phyloP scores from a whole-genome alignment of 2,329 filamentous ascomycete species.

The Blastomyces silverae region DNA sequence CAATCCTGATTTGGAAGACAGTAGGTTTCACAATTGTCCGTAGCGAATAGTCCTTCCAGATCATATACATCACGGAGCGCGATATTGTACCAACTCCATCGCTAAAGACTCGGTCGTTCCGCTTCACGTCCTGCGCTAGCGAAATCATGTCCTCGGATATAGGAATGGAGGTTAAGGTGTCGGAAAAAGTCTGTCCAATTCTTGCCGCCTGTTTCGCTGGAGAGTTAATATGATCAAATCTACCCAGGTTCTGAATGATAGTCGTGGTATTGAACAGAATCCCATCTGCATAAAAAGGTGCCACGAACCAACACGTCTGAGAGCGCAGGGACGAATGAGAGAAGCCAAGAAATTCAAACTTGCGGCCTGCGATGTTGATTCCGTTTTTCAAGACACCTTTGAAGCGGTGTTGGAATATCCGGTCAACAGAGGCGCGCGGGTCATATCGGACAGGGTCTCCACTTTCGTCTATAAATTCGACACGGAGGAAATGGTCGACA shows the following conservation, averaged over 20 bases:
- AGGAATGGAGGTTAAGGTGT: conserved; percentile 60
- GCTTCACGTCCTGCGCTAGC: conserved; percentile 30
- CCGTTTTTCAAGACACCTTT: conserved; percentile 52
- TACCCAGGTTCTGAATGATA: conserved; percentile 44
- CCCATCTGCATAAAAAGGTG: conserved; percentile 39
- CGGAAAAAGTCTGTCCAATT: conserved; percentile 63
- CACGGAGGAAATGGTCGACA: conserved; percentile 60
- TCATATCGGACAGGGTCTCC: conserved; percentile 58
- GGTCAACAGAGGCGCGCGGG: conserved; percentile 42
- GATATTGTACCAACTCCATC: conserved; percentile 76
- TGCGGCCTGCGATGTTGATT: conserved; percentile 57
- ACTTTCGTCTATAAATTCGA: conserved; percentile 68
- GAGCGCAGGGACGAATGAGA: conserved; percentile 69
- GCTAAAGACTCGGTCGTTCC: conserved; percentile 59
- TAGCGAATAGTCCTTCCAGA: conserved; percentile 46
- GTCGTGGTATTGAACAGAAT: conserved; percentile 30
- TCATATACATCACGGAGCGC: conserved; percentile 48
- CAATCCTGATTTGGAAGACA: conserved; percentile 64
- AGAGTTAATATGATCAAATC: conserved; percentile 47
- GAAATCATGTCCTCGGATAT: conserved; percentile 31
- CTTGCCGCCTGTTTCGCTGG: conserved; percentile 55
- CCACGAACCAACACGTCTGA: conserved; percentile 59
- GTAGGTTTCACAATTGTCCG: conserved; percentile 25
- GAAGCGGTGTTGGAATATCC: conserved; percentile 55
- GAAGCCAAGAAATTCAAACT: conserved; percentile 65